Conservation (phyloP, 306 rosid genomes). For the Fragaria iinumae region DNA sequence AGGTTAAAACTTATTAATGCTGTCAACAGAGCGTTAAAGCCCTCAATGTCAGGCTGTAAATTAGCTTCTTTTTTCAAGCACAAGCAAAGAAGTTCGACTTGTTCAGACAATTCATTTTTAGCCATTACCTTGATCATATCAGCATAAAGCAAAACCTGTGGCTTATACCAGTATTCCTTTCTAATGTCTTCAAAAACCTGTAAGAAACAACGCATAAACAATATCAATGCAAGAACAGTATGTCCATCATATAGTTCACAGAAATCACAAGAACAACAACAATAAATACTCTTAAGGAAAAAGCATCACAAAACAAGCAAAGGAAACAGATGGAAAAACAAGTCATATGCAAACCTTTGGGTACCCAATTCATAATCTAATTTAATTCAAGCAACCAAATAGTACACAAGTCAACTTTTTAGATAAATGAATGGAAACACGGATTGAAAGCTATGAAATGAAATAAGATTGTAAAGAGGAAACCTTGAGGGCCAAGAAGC, state of each 20-base stretch:
- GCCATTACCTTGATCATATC: slow-evolving; percentile 39
- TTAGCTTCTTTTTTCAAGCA: slow-evolving; percentile 36
- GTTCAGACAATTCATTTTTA: slow-evolving; percentile 36
- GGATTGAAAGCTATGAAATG: neutral
- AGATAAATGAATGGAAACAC: neutral
- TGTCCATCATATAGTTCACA: neutral
- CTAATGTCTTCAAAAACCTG: slow-evolving; percentile 47
- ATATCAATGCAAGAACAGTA: neutral
- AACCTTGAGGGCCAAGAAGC: slow-evolving; percentile 57
- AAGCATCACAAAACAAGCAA: neutral
- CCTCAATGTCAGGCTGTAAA: slow-evolving; percentile 37
- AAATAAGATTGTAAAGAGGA: neutral
- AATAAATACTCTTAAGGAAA: neutral
- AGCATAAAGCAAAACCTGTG: slow-evolving; percentile 41
- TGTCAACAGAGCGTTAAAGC: slow-evolving; percentile 41
- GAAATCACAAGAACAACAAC: neutral
- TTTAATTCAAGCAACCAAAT: neutral
- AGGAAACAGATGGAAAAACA: neutral
- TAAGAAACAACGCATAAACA: neutral
- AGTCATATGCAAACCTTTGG: neutral
- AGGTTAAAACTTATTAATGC: slow-evolving; percentile 21
- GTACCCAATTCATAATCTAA: neutral
- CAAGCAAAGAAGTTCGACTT: slow-evolving; percentile 30
- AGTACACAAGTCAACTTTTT: neutral
- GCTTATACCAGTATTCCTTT: slow-evolving; percentile 47